Base-by-base conservation (phyloP, 2,329 filamentous ascomycete genomes). In the Fusarium avenaceum region DNA sequence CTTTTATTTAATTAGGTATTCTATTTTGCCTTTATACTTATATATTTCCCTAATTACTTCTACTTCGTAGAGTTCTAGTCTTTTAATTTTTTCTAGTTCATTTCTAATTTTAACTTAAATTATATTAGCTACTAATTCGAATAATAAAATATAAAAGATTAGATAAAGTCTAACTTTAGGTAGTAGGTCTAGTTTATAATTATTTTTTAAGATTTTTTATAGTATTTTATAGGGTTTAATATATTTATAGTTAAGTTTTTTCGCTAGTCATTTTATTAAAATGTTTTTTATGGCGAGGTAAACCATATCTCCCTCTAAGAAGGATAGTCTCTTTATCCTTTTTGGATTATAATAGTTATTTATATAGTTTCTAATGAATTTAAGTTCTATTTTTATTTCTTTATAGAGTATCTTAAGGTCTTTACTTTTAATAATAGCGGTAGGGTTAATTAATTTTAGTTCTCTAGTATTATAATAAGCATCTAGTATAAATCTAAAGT, bases 211-310 rank as follows among this genome's bases (percentile, higher is more conserved):
- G 3, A 44, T 11, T 28, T 44, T n/a, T 9, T n/a, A 9, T 43
- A 7, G 4, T 20, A 30, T 7, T 19, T 64, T 69, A 60, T 67
- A 70, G 22, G 35, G 35, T 64, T 26, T 43, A 32, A 71, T 44
- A 51, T 67, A 69, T 33, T 70, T 73, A 58, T 48, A 71, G 32
- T 72, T 24, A 11, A 69, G 45, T 55, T 72, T 67, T 32, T 69
- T 48, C 32, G 24, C 58, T 30, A n/a, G 43, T 61, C 32, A 14
- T 30, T 59, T 70, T 50, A 47, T 70, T 53, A 38, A 45, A 49
- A 69, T 63, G 30, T 69, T 65, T 67, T 63, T 63, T 51, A 52
- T 52, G 15, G 46, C 8, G 13, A 71, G 19, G 30, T 67, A 69
- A 11, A 64, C 32, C 51, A 65, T 71, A 61, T 69, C 33, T 49